Base-by-base conservation (phyloP, 1,139 yeast species). In the Geotrichum bryndzae region DNA sequence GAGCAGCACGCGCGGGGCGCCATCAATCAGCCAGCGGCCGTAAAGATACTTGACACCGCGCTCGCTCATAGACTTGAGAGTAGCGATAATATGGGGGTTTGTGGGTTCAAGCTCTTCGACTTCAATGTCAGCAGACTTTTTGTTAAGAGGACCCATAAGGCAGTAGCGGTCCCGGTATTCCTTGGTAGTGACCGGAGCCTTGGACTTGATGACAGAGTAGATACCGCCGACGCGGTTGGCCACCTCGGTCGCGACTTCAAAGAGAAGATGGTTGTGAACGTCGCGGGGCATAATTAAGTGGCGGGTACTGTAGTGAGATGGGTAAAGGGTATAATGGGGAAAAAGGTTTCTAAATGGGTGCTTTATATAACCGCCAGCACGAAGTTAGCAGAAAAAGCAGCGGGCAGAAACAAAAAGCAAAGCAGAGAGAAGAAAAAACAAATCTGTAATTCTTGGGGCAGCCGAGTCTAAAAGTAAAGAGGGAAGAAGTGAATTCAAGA, bases 191-290 rank as follows among this genome's bases (percentile, higher is more conserved):
- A 92, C 92, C 6, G 97, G 97, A 6, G 98, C 98, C 77, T 94
- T 94, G 33, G 97, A 90, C 75, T 94, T 94, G 73, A 94, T 82
- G 63, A 94, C 99, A 35, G 98, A 91, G 78, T 94, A 94, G 74
- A 94, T 94, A 58, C 99, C 99, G 60, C 99, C 99, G 35, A 94
- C 98, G 70, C 96, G 83, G 79, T 94, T 92, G 70, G 98, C 98
- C 58, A 94, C 98, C 75, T 94, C 99, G 3, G 99, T 94, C 67
- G 99, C 96, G 61, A 90, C 89, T 77, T 94, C 99, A 72, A 94
- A 91, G 60, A 94, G 82, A 63, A 91, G 80, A 73, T 91, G 97
- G 74, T 90, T 88, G 69, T 87, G 84, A 54, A 78, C 78, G 74
- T 76, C 79, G 60, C 80, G 48, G 22, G 48, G 72, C 64, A 67